Evolutionary conservation across 345 rosid species (phyloP).

Genomic region (Linum trigynum): DNA sequence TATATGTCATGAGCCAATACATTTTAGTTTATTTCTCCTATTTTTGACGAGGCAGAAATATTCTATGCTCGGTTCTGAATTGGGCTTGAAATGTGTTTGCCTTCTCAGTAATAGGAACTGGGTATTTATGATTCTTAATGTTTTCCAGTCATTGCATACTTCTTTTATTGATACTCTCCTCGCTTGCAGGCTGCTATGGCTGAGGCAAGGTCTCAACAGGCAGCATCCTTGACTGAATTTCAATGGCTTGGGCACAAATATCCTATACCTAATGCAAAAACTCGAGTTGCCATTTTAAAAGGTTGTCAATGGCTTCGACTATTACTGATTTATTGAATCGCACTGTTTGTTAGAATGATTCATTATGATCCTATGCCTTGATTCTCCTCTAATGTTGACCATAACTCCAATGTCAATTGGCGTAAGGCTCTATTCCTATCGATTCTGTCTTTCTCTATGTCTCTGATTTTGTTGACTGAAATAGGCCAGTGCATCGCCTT

Average conservation of each 20-base stretch:
- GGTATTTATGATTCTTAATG: too few species aligned
- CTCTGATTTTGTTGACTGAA: neutral
- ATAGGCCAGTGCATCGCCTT: neutral
- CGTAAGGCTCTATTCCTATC: neutral
- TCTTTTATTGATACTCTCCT: neutral
- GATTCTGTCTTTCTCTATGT: neutral
- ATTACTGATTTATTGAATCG: neutral
- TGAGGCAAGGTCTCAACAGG: constrained; percentile 97
- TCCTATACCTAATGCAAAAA: constrained; percentile 90
- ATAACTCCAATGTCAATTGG: neutral
- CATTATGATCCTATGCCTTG: neutral
- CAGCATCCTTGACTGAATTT: constrained; percentile 92
- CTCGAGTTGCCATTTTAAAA: constrained; percentile 86
- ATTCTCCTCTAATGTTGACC: neutral
- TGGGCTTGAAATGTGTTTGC: neutral
- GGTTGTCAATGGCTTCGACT: constrained; percentile 31
- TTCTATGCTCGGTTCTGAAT: too few species aligned
- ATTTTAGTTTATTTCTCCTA: neutral
- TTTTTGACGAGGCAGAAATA: too few species aligned
- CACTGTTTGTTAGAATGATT: too few species aligned
- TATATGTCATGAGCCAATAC: too few species aligned
- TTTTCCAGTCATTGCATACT: neutral
- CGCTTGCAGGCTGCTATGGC: constrained; percentile 81
- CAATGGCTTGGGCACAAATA: constrained; percentile 90
- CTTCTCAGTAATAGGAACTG: neutral